A percentile compares a stretch with the other conserved stretches of the same genome.
Evolutionary conservation across 768 basidiomycete species (phyloP).

Genomic region (Ramaria sp.): DNA sequence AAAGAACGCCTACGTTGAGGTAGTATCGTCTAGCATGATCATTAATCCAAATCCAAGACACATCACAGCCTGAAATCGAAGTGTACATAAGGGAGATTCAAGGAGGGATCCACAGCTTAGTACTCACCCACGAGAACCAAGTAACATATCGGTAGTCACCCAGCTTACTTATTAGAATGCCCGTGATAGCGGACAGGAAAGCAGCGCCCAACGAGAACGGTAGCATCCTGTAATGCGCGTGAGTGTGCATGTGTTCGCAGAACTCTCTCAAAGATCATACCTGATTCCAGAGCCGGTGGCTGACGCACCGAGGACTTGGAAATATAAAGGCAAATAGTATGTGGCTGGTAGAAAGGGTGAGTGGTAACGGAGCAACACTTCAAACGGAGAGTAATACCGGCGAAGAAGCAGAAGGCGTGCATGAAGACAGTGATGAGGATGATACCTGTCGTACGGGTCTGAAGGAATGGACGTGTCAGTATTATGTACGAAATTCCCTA

Average conservation of each 20-base stretch:
- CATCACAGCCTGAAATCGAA: conserved; percentile 23
- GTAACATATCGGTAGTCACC: conserved; percentile 52
- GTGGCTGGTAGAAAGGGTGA: conserved; percentile 28
- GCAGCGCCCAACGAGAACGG: conserved; percentile 58
- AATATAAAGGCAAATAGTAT: conserved; percentile 69
- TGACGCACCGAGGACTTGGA: conserved; percentile 65
- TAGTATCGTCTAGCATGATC: conserved; percentile 51
- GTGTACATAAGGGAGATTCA: not conserved
- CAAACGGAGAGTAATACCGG: conserved; percentile 14
- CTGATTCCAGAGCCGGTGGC: conserved; percentile 60
- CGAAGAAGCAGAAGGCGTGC: conserved; percentile 24
- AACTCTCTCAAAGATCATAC: conserved; percentile 25
- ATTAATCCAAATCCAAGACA: conserved; percentile 63
- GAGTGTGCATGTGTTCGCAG: not conserved
- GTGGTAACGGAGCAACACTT: not conserved
- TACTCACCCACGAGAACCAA: conserved; percentile 42
- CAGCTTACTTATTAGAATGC: conserved; percentile 44
- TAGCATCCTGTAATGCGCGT: conserved; percentile 43
- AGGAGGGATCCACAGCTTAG: not conserved
- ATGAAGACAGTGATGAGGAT: conserved; percentile 24
- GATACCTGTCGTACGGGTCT: conserved; percentile 29
- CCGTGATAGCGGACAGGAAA: conserved; percentile 42
- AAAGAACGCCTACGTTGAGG: conserved; percentile 30
- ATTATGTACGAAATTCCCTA: not conserved
- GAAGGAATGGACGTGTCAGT: not conserved